phyloP scores from a whole-genome alignment of 2,329 filamentous ascomycete genomes.

The Colletotrichum camelliae region DNA sequence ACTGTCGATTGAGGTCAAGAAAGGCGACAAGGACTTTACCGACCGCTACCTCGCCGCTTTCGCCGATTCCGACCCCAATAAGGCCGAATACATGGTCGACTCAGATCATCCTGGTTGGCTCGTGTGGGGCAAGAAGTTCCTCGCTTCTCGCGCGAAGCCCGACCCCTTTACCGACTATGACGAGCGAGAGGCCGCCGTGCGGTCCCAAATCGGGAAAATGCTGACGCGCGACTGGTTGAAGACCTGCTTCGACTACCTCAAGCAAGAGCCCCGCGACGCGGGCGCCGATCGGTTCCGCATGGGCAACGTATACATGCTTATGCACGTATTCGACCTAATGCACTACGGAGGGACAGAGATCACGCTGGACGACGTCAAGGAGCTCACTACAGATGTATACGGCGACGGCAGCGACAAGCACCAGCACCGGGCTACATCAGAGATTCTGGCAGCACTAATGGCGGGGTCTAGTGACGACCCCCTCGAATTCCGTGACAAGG shows the following conservation, averaged over 20 bases:
- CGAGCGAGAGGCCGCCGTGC: constrained; percentile 74
- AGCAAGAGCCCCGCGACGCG: constrained; percentile 90
- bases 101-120: constrained; percentile 94
- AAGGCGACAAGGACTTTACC: constrained; percentile 81
- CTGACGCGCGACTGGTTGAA: constrained; percentile 86
- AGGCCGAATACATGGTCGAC: constrained; percentile 89
- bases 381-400: constrained; percentile 78
- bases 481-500: constrained; percentile 71
- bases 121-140: constrained; percentile 90
- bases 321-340: constrained; percentile 90
- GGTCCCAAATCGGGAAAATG: constrained; percentile 79
- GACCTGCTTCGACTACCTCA: constrained; percentile 89
- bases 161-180: constrained; percentile 76
- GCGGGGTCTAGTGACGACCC: constrained; percentile 81
- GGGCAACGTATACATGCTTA: constrained; percentile 83
- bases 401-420: constrained; percentile 97
- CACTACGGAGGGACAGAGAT: constrained; percentile 78
- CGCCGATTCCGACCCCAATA: constrained; percentile 58
- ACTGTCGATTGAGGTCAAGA: constrained; percentile 73
- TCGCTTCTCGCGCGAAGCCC: constrained; percentile 77
- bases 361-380: constrained; percentile 87
- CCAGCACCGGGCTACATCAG: constrained; percentile 92
- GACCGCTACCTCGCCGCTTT: constrained; percentile 79
- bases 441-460: constrained; percentile 88
- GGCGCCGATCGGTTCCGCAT: constrained; percentile 87